Base-by-base conservation (phyloP, 768 basidiomycete genomes). In the Sarcodon sp. region DNA sequence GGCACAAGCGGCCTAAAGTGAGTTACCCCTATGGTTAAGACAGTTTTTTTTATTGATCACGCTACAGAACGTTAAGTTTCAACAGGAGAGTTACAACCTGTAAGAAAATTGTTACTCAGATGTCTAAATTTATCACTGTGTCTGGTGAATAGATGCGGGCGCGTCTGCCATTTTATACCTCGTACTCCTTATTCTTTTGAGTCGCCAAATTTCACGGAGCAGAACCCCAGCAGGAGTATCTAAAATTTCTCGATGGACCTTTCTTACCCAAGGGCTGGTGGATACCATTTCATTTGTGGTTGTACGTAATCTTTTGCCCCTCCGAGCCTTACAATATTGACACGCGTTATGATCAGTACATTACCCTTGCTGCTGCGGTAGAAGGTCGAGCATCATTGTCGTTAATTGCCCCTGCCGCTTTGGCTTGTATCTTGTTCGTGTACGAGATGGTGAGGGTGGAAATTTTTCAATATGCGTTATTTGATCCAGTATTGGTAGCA, bases 201-300 rank as follows among this genome's bases (percentile, higher is more conserved):
- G 80, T 33, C 78, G 83, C 11, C 89, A 96, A 65, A 78, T 80
- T 53, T 76, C 82, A 50, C 69, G 66, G 32, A 86, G 83, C 52
- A 76, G 84, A 15, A 89, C 84, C 4, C 87, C 89, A 1, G 80
- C 85, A 1, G 79, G 80, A 5, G 70, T 93, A 12, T 76, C 83
- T 5, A 78, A 85, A 12, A 71, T 92, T 7, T 93, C 89, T 2
- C 69, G 84, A 6, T 91, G 87, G 83, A 77, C 82, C 1, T 89
- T 93, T 59, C 69, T 90, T 16, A 66, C 80, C 6, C 88, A 92
- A 62, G 76, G 83, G 5, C 75, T 81, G 1, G 74, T 87, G 15
- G 91, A 96, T 58, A 77, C 85, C 0, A 79, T 90, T 38, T 79
- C 86, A 0, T 93, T 94, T 59, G 86, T 87, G 15, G 85, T 84